Evolutionary conservation across 2,329 filamentous ascomycete species (phyloP).

Genomic region (Emergomyces africanus): DNA sequence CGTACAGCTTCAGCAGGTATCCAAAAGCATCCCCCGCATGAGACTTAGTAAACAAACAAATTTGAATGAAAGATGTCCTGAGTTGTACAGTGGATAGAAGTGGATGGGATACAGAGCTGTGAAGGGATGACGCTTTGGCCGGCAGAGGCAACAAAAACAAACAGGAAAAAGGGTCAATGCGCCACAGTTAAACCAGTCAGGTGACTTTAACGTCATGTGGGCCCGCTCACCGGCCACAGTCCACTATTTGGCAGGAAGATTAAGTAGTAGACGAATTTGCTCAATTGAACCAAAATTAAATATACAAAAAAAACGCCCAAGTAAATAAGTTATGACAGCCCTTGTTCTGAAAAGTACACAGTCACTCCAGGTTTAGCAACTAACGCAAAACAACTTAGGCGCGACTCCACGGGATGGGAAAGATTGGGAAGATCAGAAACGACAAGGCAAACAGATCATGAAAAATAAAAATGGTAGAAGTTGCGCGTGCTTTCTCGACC

Average conservation of each 20-base stretch:
- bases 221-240: not conserved
- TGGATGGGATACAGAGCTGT: not conserved
- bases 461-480: not conserved
- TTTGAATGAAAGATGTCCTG: not conserved
- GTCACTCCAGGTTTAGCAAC: not conserved
- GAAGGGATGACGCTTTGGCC: not conserved
- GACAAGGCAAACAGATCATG: not conserved
- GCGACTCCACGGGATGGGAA: not conserved
- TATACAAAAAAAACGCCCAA: not conserved
- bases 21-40: not conserved
- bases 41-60: not conserved
- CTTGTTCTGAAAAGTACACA: not conserved
- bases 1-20: not conserved
- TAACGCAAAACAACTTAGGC: not conserved
- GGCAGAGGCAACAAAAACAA: not conserved
- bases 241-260: not conserved
- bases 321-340: not conserved
- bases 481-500: not conserved
- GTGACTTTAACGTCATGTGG: not conserved
- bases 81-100: not conserved
- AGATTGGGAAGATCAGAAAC: not conserved
- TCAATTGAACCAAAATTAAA: not conserved
- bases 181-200: not conserved
- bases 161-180: not conserved
- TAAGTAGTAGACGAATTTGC: not conserved